Conservation (phyloP, 495 filamentous ascomycete genomes). For the Daldinia loculata region DNA sequence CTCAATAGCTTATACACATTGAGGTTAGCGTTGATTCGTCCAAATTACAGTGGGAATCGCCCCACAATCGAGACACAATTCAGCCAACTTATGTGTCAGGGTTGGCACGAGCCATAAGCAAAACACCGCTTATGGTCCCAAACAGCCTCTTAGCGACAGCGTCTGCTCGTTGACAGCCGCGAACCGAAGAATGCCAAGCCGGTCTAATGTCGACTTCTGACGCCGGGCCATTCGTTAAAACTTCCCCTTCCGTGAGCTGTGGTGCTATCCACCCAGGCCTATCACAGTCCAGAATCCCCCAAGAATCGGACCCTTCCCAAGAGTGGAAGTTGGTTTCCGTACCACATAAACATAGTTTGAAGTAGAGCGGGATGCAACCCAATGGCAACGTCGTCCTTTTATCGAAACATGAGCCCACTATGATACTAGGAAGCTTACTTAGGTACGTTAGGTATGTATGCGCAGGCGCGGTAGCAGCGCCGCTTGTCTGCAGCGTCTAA, state of each 20-base stretch:
- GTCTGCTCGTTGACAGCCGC: slow-evolving; percentile 4
- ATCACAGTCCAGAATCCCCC: slow-evolving; percentile 18
- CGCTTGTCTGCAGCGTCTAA: slow-evolving; percentile 26
- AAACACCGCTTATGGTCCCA: no score
- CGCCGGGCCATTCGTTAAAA: slow-evolving; percentile 11
- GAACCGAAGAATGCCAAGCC: slow-evolving; percentile 14
- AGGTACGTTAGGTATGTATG: not conserved
- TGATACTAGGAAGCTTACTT: slow-evolving; percentile 11
- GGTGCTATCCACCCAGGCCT: slow-evolving; percentile 8
- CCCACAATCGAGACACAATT: no score
- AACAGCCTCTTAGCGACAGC: slow-evolving; percentile 1
- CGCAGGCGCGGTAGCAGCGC: slow-evolving; percentile 11
- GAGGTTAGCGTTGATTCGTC: no score
- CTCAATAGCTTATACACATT: no score
- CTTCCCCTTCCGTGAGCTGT: slow-evolving; percentile 7
- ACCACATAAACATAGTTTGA: slow-evolving; percentile 12
- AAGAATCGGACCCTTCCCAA: slow-evolving; percentile 18
- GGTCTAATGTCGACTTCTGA: slow-evolving; percentile 21
- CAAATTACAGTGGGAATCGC: no score
- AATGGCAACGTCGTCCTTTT: slow-evolving; percentile 19
- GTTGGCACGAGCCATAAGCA: no score
- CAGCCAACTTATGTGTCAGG: no score
- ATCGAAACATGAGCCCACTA: slow-evolving; percentile 23
- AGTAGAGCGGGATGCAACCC: slow-evolving; percentile 13
- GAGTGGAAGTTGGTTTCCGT: slow-evolving; percentile 32